These are phyloP conservation scores for Populus ilicifolia DNA, from an alignment of 345 rosid genomes.

Conservation along the genomic window DNA sequence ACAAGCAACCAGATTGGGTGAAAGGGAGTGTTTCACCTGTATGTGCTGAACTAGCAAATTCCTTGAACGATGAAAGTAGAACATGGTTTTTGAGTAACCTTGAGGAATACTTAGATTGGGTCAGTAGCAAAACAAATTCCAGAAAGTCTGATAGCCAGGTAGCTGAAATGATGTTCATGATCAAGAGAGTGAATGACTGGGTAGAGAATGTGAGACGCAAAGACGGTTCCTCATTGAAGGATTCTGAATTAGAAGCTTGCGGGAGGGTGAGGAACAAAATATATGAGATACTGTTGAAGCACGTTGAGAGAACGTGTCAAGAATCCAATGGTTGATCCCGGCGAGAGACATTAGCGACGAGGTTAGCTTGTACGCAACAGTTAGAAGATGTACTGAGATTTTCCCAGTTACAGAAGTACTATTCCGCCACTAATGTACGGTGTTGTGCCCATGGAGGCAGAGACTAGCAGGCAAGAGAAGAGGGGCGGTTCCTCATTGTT, in stretches of 20 bases:
- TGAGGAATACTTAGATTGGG: constrained; percentile 54
- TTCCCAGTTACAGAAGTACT: too few relatives aligned
- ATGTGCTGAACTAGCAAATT: constrained; percentile 34
- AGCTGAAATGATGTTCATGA: constrained; percentile 45
- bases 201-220: constrained; percentile 32
- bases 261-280: constrained; percentile 56
- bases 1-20: constrained; percentile 23
- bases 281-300: constrained; percentile 55
- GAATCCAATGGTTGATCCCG: constrained; percentile 10
- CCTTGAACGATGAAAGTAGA: constrained; percentile 43
- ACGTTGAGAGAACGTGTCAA: constrained; percentile 58
- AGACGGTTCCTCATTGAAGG: constrained; percentile 18
- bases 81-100: constrained; percentile 48
- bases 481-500: too few relatives aligned
- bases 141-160: constrained; percentile 36
- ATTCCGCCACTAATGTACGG: too few relatives aligned
- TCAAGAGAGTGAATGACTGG: constrained; percentile 66
- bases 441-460: too few relatives aligned
- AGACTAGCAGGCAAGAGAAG: not conserved
- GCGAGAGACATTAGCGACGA: not conserved
- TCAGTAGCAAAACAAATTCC: constrained; percentile 23
- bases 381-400: too few relatives aligned
- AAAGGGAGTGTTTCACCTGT: constrained; percentile 33
- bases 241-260: constrained; percentile 42
- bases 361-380: not conserved